Percentiles rank a stretch among this genome's conserved stretches.
Evolutionary conservation across 352 stramenopile species (phyloP).

Genomic region (Globisporangium viniferum): DNA sequence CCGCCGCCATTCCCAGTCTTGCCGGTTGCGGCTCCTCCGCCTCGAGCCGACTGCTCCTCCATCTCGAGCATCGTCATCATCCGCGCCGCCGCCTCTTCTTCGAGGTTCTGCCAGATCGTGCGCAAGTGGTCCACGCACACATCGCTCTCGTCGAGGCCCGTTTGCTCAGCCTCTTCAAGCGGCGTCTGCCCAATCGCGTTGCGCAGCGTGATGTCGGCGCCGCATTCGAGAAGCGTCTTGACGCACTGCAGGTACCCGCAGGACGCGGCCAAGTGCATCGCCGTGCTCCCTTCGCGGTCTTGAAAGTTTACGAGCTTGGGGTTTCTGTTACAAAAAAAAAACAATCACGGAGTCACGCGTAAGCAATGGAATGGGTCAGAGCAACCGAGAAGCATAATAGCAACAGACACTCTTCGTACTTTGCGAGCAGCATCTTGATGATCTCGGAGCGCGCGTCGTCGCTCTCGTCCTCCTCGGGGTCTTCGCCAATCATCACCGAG

Average conservation of each 20-base stretch:
- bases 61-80: conserved; percentile 87
- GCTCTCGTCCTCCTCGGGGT: conserved; percentile 51
- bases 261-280: conserved; percentile 76
- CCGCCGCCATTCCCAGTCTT: conserved; percentile 1
- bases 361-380: not conserved
- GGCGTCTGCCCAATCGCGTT: conserved; percentile 80
- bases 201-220: conserved; percentile 71
- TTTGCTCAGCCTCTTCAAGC: conserved; percentile 73
- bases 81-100: conserved; percentile 70
- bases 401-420: conserved; percentile 19
- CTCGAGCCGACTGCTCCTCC: conserved; percentile 36
- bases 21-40: conserved; percentile 3
- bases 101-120: conserved; percentile 60
- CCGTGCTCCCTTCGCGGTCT: conserved; percentile 76
- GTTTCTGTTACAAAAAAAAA: conserved; percentile 27
- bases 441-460: conserved; percentile 57
- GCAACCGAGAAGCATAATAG: not conserved
- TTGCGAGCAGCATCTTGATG: conserved; percentile 50
- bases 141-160: conserved; percentile 51
- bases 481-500: conserved; percentile 76
- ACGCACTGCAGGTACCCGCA: conserved; percentile 75
- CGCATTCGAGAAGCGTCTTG: conserved; percentile 55
- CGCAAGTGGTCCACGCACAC: conserved; percentile 59
- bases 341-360: not conserved
- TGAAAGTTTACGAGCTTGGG: conserved; percentile 74